Base-by-base conservation (phyloP, 192 early-diverging fungal species). In the Dissophora globulifera region DNA sequence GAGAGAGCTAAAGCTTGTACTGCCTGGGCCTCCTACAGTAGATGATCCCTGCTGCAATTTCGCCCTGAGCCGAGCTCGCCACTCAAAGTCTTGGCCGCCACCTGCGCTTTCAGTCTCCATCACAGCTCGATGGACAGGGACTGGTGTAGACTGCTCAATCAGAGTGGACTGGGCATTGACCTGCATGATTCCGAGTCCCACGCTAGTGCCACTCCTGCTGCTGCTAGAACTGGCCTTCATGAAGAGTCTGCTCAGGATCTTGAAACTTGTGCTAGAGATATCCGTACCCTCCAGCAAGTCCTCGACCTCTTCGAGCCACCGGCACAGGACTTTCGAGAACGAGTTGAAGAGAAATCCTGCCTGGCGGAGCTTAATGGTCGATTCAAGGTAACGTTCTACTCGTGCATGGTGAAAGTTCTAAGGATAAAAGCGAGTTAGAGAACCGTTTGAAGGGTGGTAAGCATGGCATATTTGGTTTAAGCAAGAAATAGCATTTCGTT, bases 241-340 rank as follows among this genome's bases (percentile, higher is more conserved):
- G 40, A 76, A 76, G 1, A 76, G 50, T 35, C 64, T 56, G 35
- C 56, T 49, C 33, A 76, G 23, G 32, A 51, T 32, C 45, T 76
- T 76, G 46, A 67, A 76, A 13, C 19, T 33, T 31, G 30, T 67
- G 40, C 64, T 67, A 19, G 52, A 33, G 13, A 48, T 13, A 26
- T 76, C 58, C 58, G 62, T 41, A 25, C 58, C 69, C 1, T 62
- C 64, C 25, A 82, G 67, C 35, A 69, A 49, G 8, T 42, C 51
- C 33, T 80, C 59, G 8, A 80, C 69, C 1, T 79, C 53, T 42
- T 79, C 71, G 16, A 87, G 58, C 86, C 86, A 87, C 12, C 41
- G 61, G 31, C 75, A 64, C 10, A 87, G 55, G 12, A 87, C 58
- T 16, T 48, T 40, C 22, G 84, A 67, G 25, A 82, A 79, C 0